Percentiles rank a stretch among this genome's conserved stretches.
These are phyloP conservation scores for Fonsecaea monophora DNA, from an alignment of 2,329 filamentous ascomycete species.

Conservation along the genomic window DNA sequence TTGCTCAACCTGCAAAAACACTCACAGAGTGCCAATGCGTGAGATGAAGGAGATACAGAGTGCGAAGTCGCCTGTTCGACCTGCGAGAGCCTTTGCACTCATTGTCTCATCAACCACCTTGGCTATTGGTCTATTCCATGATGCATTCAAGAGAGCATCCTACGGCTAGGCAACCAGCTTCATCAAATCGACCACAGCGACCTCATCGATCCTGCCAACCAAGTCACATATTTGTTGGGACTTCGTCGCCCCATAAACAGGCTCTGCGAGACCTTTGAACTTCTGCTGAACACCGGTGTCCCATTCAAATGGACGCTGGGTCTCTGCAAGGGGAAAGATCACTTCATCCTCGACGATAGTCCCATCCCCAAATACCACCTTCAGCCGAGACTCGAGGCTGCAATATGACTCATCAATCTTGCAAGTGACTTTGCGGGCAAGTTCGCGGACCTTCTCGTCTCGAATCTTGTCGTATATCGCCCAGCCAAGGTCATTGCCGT, in stretches of 20 bases:
- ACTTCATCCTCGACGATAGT: conserved; percentile 18
- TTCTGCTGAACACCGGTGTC: conserved; percentile 19
- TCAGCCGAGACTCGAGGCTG: conserved; percentile 8
- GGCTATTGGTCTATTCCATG: too few relatives aligned
- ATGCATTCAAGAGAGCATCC: not conserved
- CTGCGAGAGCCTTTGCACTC: not conserved
- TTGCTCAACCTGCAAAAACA: conserved; percentile 34
- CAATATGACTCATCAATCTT: conserved; percentile 18
- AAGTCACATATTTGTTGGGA: conserved; percentile 2
- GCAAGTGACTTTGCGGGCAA: conserved; percentile 14
- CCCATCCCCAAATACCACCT: conserved; percentile 3
- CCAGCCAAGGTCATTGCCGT: conserved; percentile 20
- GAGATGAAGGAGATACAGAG: not conserved
- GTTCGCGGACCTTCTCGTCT: conserved; percentile 10
- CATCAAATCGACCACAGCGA: not conserved
- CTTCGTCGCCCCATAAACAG: conserved; percentile 24
- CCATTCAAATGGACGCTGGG: conserved; percentile 22
- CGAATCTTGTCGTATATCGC: conserved; percentile 15
- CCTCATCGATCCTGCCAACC: not conserved
- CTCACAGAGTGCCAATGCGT: not conserved
- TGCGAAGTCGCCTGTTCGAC: not conserved
- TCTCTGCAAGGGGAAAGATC: conserved; percentile 19
- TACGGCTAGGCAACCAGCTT: not conserved
- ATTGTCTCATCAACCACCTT: not conserved
- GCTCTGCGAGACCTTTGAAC: conserved; percentile 19